Evolutionary conservation across 2,329 filamentous ascomycete species (phyloP), one percentile per base, ranked within the genome.

Genomic region (Fusarium chlamydosporum): DNA sequence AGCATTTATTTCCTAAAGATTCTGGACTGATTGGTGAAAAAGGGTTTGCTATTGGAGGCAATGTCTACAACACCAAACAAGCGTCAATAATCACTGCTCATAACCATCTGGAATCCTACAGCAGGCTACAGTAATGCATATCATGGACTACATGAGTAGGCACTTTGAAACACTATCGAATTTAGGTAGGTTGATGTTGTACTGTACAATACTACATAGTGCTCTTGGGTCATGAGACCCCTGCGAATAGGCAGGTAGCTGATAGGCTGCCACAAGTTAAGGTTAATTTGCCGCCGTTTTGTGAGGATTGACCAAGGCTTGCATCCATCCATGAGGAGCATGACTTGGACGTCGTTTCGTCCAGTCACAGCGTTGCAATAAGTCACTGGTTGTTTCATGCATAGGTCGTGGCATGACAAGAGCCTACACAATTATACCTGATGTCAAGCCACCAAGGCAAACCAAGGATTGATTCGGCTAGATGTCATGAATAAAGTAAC

Each of bases 331-430:
- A 60, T 37, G 27, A 42, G n/a, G 38, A 42, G 29, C 18, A 61
- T 55, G 15, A 10, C 23, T 41, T 46, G 26, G n/a, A 68, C 29
- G 35, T 43, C 48, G 35, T 50, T 16, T 20, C 7, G 7, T 16
- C 65, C 55, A 57, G 50, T 66, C 10, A 54, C 27, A 38, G 11
- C 9, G 20, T 29, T 43, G 9, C 29, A 38, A 50, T 56, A 46
- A 48, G 54, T 69, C 55, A 61, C 46, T 50, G 35, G 31, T 7
- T 47, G 31, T 23, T 41, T 54, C 47, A 53, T 69, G 65, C 54
- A 41, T 52, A 45, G 26, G 41, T 61, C 60, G 60, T 68, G 65
- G 60, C 65, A 68, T 40, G 42, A 40, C 12, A 41, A 54, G 46
- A 55, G 34, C 52, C 59, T 55, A 50, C 55, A 33, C 41, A 53